A percentile compares a stretch with the other conserved stretches of the same genome.
phyloP scores from a whole-genome alignment of 129 eudicot species.

The Tanacetum coccineum region DNA sequence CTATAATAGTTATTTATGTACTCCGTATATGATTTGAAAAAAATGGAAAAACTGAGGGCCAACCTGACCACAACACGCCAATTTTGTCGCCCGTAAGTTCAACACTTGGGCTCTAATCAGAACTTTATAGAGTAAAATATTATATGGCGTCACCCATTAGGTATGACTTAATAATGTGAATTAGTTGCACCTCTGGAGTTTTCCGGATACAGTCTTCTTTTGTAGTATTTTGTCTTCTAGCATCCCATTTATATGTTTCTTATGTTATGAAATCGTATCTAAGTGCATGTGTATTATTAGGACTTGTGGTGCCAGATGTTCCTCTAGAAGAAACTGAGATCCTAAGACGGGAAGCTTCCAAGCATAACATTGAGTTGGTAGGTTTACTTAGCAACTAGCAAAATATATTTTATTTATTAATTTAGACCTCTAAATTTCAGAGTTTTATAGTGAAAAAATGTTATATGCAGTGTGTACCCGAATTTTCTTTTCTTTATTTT shows the following conservation, averaged over 20 bases:
- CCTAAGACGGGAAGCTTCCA: constrained; percentile 77
- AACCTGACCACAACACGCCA: not conserved
- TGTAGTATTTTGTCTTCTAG: not conserved
- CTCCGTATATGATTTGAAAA: not conserved
- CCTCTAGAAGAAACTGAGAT: constrained; percentile 82
- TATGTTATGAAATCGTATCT: not conserved
- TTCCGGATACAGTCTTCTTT: no score
- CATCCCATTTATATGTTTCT: not conserved
- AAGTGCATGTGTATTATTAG: constrained; percentile 30
- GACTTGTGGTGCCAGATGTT: constrained; percentile 91
- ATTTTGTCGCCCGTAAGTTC: not conserved
- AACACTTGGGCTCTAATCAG: not conserved
- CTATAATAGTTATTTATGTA: not conserved
- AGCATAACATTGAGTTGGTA: constrained; percentile 79
- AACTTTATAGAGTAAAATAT: not conserved
- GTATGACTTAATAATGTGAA: no score
- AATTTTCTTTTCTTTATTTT: not conserved
- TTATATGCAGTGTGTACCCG: not conserved
- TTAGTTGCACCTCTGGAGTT: no score
- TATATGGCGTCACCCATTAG: not conserved
- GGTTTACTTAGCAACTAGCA: constrained; percentile 17
- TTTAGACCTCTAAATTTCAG: not conserved
- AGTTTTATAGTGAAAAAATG: not conserved
- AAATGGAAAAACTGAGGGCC: not conserved
- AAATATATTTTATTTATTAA: not conserved